Evolutionary conservation across 371 early-diverging fungal species (phyloP).

Genomic region (Mycotypha africana): DNA sequence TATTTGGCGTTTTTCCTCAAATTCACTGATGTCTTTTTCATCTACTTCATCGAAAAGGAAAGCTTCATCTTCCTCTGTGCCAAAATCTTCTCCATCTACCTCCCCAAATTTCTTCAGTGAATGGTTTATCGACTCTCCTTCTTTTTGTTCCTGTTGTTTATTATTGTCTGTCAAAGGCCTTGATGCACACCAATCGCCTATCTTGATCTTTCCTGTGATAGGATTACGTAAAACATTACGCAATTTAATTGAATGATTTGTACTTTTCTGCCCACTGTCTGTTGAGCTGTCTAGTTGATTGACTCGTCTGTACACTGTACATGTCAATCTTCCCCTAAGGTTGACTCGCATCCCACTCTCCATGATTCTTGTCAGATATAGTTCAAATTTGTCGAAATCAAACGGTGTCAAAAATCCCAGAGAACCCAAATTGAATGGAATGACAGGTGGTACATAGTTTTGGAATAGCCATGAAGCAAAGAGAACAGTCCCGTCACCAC

Average conservation of each 20-base stretch:
- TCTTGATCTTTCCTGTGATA: conserved; percentile 39
- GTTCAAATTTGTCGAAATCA: conserved; percentile 59
- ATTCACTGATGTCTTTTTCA: conserved; percentile 3
- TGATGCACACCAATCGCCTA: conserved; percentile 40
- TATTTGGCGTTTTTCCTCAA: conserved; percentile 28
- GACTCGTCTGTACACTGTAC: conserved; percentile 69
- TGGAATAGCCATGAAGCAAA: conserved; percentile 93
- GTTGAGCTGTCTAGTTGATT: conserved; percentile 22
- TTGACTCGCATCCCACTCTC: conserved; percentile 77
- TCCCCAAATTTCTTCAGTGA: conserved; percentile 47
- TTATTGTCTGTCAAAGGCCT: neutral
- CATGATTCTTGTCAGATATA: conserved; percentile 55
- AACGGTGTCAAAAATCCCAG: conserved; percentile 92
- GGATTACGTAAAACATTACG: conserved; percentile 39
- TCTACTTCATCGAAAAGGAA: neutral
- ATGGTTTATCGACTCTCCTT: conserved; percentile 2
- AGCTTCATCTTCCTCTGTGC: conserved; percentile 8
- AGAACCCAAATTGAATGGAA: conserved; percentile 88
- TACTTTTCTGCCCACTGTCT: conserved; percentile 5
- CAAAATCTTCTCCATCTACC: conserved; percentile 33
- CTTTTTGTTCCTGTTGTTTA: conserved; percentile 7
- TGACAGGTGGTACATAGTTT: conserved; percentile 81
- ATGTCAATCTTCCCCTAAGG: conserved; percentile 83
- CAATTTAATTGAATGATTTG: conserved; percentile 26
- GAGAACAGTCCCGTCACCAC: conserved; percentile 88